A percentile compares a stretch with the other conserved stretches of the same genome.
These are phyloP conservation scores for Phylloporus arenicola DNA, from an alignment of 768 basidiomycete species.

Conservation along the genomic window DNA sequence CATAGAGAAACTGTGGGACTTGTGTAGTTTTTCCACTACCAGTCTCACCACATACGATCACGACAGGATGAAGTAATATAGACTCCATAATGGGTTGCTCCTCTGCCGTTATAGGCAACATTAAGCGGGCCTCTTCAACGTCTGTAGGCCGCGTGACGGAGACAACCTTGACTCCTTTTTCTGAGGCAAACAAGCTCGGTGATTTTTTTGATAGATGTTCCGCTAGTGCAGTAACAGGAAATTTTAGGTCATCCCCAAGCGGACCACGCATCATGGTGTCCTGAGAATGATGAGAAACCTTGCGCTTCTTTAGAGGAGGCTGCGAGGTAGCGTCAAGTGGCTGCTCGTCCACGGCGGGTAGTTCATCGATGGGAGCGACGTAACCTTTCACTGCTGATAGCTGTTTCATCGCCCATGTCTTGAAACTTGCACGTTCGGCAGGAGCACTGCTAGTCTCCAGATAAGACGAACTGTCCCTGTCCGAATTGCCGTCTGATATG, in stretches of 20 bases:
- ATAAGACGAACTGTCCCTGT: constrained; percentile 15
- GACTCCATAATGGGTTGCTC: constrained; percentile 95
- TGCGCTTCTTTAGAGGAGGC: constrained; percentile 43
- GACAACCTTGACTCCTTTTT: constrained; percentile 39
- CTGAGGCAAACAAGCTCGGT: constrained; percentile 6
- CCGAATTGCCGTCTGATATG: constrained; percentile 17
- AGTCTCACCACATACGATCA: constrained; percentile 77
- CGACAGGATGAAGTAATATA: constrained; percentile 78
- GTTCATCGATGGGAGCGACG: constrained; percentile 8
- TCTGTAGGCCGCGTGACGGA: constrained; percentile 59
- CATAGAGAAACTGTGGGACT: constrained; percentile 96
- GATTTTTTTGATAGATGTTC: constrained; percentile 30
- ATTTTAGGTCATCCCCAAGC: constrained; percentile 62
- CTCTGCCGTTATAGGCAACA: constrained; percentile 86
- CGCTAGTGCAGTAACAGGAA: constrained; percentile 66
- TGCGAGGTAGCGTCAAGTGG: constrained; percentile 4
- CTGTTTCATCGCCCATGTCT: constrained; percentile 85
- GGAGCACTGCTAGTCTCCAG: constrained; percentile 15
- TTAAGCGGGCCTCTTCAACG: constrained; percentile 69
- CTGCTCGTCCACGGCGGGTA: constrained; percentile 13
- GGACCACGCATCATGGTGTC: constrained; percentile 65
- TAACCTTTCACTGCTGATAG: constrained; percentile 48
- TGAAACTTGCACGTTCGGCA: constrained; percentile 58
- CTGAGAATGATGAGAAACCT: constrained; percentile 28
- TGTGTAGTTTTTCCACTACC: constrained; percentile 99